Base-by-base conservation (phyloP, 306 rosid genomes). In the Vigna nakashimae region DNA sequence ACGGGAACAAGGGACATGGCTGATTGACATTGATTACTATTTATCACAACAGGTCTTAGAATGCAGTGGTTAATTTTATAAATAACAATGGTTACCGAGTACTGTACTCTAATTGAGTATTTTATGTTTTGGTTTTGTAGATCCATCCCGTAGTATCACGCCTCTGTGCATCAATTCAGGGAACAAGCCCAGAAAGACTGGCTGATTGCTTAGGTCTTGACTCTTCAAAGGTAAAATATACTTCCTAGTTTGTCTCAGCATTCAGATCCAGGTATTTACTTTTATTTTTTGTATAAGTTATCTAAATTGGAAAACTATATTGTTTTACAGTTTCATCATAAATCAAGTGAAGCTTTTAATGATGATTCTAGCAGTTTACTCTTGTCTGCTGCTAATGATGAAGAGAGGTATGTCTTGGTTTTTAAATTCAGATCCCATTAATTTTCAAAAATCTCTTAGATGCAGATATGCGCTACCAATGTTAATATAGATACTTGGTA, bases 121-220 rank as follows among this genome's bases (percentile, higher is more conserved):
- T 78, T 69, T 64, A 49, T 72, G 76, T 58, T 42, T 68, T 16
- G 38, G 46, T 55, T 46, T 62, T 71, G 77, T 91, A 95, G 98
- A 92, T 95, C 80, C 98, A 92, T 87, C 98, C 98, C 1, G 98
- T 95, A 79, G 93, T 95, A 73, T 95, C 98, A 56, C 93, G 98
- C 67, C 96, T 95, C 72, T 95, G 98, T 82, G 97, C 98, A 69
- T 86, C 98, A 63, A 92, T 95, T 84, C 96, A 90, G 84, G 98
- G 98, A 49, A 95, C 98, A 40, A 91, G 98, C 82, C 98, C 98
- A 5, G 97, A 91, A 80, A 94, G 96, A 57, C 79, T 95, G 83
- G 98, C 98, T 65, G 93, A 95, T 82, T 92, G 98, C 82, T 84
- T 95, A 76, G 98, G 98, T 85, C 92, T 95, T 30, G 98, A 91